Conservation (phyloP, 2,329 filamentous ascomycete species). For the Penicillium glabrum region DNA sequence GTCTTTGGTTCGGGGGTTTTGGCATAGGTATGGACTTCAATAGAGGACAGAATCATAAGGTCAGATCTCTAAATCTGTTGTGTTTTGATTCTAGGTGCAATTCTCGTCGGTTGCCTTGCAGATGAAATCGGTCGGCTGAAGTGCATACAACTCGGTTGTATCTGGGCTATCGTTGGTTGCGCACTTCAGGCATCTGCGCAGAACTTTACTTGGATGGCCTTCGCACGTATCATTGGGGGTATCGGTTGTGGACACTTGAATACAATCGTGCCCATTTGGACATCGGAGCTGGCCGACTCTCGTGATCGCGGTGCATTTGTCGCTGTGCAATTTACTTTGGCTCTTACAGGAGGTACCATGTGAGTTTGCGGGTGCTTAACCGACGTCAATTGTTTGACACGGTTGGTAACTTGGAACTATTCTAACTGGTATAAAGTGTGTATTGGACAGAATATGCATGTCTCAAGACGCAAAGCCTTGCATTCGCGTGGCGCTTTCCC, state of each 20-base stretch:
- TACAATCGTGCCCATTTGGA: neutral
- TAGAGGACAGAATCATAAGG: neutral
- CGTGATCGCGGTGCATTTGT: neutral
- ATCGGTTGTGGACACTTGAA: neutral
- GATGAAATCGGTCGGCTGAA: neutral
- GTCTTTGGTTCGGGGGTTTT: neutral
- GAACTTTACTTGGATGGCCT: neutral
- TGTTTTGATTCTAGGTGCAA: neutral
- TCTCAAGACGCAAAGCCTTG: neutral
- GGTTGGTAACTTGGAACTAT: neutral
- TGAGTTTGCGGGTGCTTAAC: too few species aligned
- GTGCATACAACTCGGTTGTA: neutral
- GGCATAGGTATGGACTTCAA: neutral
- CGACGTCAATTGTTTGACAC: too few species aligned
- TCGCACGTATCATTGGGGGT: neutral
- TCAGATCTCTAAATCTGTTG: too few species aligned
- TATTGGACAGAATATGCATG: constrained; percentile 1
- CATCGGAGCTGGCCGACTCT: neutral
- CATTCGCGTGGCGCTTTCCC: neutral
- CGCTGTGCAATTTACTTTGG: neutral
- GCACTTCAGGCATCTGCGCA: neutral
- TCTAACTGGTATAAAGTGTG: neutral
- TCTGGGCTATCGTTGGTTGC: neutral
- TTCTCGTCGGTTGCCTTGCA: neutral
- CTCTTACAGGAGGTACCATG: neutral